A percentile compares a stretch with the other conserved stretches of the same genome.
These are phyloP conservation scores for Pistacia vera DNA, from an alignment of 345 rosid genomes.

Conservation along the genomic window DNA sequence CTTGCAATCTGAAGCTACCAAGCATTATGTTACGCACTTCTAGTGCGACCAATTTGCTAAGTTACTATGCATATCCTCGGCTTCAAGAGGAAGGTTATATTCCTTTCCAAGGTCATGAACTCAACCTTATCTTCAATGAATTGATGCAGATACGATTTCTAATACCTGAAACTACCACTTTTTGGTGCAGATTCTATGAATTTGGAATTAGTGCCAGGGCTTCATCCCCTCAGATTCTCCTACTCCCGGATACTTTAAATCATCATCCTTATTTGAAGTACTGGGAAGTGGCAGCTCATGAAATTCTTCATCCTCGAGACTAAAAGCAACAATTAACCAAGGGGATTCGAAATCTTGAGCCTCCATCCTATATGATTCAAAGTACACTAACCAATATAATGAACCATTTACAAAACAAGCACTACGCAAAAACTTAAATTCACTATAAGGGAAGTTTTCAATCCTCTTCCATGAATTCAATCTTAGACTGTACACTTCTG, in stretches of 20 bases:
- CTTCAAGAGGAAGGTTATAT: not conserved
- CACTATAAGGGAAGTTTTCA: no score
- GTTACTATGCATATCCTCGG: not conserved
- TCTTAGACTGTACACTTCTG: no score
- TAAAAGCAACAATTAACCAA: not conserved
- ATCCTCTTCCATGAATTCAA: no score
- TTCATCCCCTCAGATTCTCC: not conserved
- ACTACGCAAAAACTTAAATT: no score
- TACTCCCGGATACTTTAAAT: no score
- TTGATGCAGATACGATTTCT: no score
- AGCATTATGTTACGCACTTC: constrained; percentile 19
- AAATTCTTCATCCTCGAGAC: not conserved
- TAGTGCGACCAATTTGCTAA: constrained; percentile 1
- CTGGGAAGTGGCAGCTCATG: no score
- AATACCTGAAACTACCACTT: no score
- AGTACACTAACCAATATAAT: constrained; percentile 21
- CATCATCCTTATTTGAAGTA: no score
- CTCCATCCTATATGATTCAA: not conserved
- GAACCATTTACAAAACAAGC: not conserved
- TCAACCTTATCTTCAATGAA: no score
- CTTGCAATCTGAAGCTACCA: constrained; percentile 14
- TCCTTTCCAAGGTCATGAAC: not conserved
- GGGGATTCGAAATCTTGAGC: not conserved
- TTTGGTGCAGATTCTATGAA: not conserved
- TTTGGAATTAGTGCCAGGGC: not conserved